Conservation (phyloP, 768 basidiomycete species). For the Cubamyces sp. region DNA sequence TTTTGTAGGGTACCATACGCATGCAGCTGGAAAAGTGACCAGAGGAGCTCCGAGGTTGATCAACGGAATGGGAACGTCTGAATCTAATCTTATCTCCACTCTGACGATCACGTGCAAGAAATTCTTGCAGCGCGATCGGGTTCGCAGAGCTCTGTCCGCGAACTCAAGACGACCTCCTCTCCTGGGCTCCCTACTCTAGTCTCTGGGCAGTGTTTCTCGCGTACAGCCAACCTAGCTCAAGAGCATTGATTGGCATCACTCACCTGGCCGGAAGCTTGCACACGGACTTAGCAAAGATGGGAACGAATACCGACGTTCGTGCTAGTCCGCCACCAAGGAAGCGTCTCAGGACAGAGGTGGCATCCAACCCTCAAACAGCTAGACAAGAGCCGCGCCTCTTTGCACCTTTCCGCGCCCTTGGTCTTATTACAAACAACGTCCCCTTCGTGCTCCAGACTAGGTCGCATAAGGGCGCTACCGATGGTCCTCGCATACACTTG, state of each 20-base stretch:
- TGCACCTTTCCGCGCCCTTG: slow-evolving; percentile 94
- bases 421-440: slow-evolving; percentile 87
- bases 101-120: too few species aligned
- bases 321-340: slow-evolving; percentile 54
- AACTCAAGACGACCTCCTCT: too few species aligned
- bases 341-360: slow-evolving; percentile 45
- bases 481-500: slow-evolving; percentile 81
- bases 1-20: too few species aligned
- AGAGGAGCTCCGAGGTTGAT: too few species aligned
- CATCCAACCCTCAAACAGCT: not conserved
- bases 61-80: too few species aligned
- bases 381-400: slow-evolving; percentile 56
- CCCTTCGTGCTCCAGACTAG: slow-evolving; percentile 89
- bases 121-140: too few species aligned
- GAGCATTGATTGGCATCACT: not conserved
- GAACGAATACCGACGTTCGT: slow-evolving; percentile 7
- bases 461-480: slow-evolving; percentile 81
- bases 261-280: not conserved
- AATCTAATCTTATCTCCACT: too few species aligned
- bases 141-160: too few species aligned
- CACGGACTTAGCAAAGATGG: not conserved
- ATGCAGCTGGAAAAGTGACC: too few species aligned
- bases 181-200: too few species aligned
- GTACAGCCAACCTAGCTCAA: too few species aligned
- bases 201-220: too few species aligned